Evolutionary conservation across 257 asterid genomes (phyloP), one percentile per base, ranked within the genome.

Genomic region (Rubia yunnanensis): DNA sequence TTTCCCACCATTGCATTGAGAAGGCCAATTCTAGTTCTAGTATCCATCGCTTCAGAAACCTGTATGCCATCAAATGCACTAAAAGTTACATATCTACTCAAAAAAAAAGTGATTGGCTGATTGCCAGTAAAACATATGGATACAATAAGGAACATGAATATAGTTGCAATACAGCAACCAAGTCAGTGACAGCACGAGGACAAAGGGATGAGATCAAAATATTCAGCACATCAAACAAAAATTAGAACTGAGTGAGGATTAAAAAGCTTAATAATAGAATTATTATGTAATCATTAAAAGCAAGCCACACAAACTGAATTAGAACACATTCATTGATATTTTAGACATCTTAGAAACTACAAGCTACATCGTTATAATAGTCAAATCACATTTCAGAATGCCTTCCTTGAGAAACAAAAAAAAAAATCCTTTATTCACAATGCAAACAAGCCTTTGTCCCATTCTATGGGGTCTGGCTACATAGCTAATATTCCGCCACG

Each of bases 1-100:
- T 89, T 89, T 68, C 99, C 99, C 53, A 82, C 89, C 96, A 92
- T 86, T 58, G 97, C 96, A 81, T 88, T 85, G 46, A 92, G 94
- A 70, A 92, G 94, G 62, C 94, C 99, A 66, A 80, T 82, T 77
- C 97, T 87, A 63, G 95, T 84, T 80, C 99, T 83, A 59, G 88
- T 74, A 77, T 92, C 99, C 91, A 85, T 86, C 58, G 81, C 94
- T 81, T 89, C 99, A 49, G 97, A 82, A 67, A 92, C 82, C 99
- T 92, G 87, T 69, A 62, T 74, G 56, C 20, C 17, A 27, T 44
- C 18, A 2, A 63, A 44, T 26, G 39, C 4, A 9, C 10, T 15
- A 44, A 63, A 44, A 2, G 39, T 26, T 18, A 63, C 13, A n/a
- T 2, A 34, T 60, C 48, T 60, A 18, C 10, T 13, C 15, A 3